Evolutionary conservation across 805 yeast species (phyloP), one percentile per base, ranked within the genome.

Genomic region (Monosporozyma servazzii): DNA sequence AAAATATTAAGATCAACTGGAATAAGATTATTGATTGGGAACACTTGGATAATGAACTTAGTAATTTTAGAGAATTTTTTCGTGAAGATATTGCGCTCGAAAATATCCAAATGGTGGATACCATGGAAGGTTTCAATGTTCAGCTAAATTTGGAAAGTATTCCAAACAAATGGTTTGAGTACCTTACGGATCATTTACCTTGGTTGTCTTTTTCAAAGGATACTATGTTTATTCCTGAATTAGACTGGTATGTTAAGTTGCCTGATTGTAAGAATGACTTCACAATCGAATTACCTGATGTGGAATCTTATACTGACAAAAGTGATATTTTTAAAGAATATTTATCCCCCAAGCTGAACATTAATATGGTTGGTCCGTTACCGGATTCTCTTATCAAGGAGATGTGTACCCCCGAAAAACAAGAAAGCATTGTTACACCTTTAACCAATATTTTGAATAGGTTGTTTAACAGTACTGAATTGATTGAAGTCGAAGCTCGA

Each of bases 221-320:
- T 17, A 17, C 47, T 27, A 15, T 48, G 2, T 21, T 55, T 15
- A 53, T 75, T 5, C 78, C 79, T 10, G 44, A 53, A 8, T 50
- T 73, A 6, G 52, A 57, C 4, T 74, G 78, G 77, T 61, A 64
- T 17, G 9, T 74, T 1, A 56, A 60, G 10, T 52, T 73, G 17
- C 60, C 69, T 7, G 75, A 71, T 56, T 75, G 79, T 55, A 27
- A 58, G 29, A 58, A 58, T 1, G 41, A 58, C 0, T 65, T 67
- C 13, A 54, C 58, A 0, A 66, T 74, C 9, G 49, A 55, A 3
- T 30, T 74, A 9, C 66, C 73, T 10, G 58, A 54, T 37, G 52
- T 58, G 15, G 30, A 46, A 11, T 58, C 58, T 48, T 40, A 33
- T 20, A 58, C 54, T 33, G 53, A 56, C 25, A 23, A 51, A 15